Base-by-base conservation (phyloP, 805 yeast genomes). In the Cyberlindnera mycetangii region DNA sequence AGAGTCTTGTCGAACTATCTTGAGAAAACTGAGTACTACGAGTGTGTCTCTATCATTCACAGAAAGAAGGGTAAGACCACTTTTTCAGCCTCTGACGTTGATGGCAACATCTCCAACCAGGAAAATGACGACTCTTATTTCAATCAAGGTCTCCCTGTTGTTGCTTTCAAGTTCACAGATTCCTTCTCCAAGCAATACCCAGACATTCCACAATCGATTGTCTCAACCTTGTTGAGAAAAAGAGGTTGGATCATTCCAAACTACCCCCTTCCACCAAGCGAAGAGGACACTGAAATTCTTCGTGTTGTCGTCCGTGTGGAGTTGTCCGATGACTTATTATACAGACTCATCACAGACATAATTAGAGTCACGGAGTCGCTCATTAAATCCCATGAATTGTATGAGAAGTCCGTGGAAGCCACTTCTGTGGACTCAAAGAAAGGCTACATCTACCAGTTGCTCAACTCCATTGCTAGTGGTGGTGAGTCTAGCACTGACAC, bases 191-290 rank as follows among this genome's bases (percentile, higher is more conserved):
- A 74, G 34, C 61, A 72, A 33, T 86, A 81, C 62, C 93, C 96
- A 3, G 88, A 81, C 63, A 76, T 89, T 44, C 96, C 95, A 9
- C 97, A 90, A 65, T 73, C 83, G 15, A 72, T 86, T 47, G 64
- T 89, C 21, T 83, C 96, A 0, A 71, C 81, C 12, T 61, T 89
- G 62, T 69, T 89, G 56, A 78, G 97, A 62, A 78, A 75, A 61
- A 79, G 81, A 56, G 95, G 95, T 12, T 89, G 85, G 79, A 90
- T 90, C 62, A 74, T 89, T 51, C 96, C 96, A 53, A 89, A 89
- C 71, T 89, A 89, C 66, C 87, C 85, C 49, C 73, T 89, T 54
- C 95, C 96, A 22, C 70, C 74, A 16, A 57, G 62, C 27, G 80
- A 82, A 36, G 74, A 71, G 43, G 70, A 75, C 44, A 62, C 64